Percentiles rank a stretch among this genome's conserved stretches.
Conservation (phyloP, 495 filamentous ascomycete genomes). For the Penicillium longicatenatum region DNA sequence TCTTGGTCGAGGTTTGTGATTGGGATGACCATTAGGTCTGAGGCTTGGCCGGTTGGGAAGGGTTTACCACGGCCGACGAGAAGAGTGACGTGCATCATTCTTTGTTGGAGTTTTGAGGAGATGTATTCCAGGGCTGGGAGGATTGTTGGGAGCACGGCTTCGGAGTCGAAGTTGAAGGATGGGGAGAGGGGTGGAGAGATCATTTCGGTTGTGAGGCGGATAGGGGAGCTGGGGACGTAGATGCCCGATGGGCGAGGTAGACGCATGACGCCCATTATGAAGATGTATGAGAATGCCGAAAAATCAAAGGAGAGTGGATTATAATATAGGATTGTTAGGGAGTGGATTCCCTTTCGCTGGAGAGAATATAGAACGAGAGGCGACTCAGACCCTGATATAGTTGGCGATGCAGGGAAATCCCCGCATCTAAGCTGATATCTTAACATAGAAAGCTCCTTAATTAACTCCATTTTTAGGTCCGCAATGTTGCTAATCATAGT, state of each 20-base stretch:
- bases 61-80: slow-evolving; percentile 51
- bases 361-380: background rate
- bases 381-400: slow-evolving; percentile 21
- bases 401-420: slow-evolving; percentile 8
- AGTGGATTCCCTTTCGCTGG: background rate
- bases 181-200: slow-evolving; percentile 49
- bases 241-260: slow-evolving; percentile 45
- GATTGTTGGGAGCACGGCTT: slow-evolving; percentile 42
- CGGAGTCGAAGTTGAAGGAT: slow-evolving; percentile 46
- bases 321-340: background rate
- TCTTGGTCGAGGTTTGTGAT: slow-evolving; percentile 39
- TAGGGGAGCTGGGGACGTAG: slow-evolving; percentile 41
- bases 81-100: slow-evolving; percentile 49
- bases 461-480: slow-evolving; percentile 18
- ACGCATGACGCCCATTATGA: slow-evolving; percentile 46
- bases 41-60: slow-evolving; percentile 42
- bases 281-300: background rate
- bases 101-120: slow-evolving; percentile 48
- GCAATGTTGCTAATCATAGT: slow-evolving; percentile 32
- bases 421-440: slow-evolving; percentile 19
- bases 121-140: slow-evolving; percentile 53
- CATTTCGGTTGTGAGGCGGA: slow-evolving; percentile 43
- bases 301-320: background rate
- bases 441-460: slow-evolving; percentile 17
- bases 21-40: slow-evolving; percentile 50